phyloP scores from a whole-genome alignment of 2,329 filamentous ascomycete genomes.

The Celoporthe dispersa region DNA sequence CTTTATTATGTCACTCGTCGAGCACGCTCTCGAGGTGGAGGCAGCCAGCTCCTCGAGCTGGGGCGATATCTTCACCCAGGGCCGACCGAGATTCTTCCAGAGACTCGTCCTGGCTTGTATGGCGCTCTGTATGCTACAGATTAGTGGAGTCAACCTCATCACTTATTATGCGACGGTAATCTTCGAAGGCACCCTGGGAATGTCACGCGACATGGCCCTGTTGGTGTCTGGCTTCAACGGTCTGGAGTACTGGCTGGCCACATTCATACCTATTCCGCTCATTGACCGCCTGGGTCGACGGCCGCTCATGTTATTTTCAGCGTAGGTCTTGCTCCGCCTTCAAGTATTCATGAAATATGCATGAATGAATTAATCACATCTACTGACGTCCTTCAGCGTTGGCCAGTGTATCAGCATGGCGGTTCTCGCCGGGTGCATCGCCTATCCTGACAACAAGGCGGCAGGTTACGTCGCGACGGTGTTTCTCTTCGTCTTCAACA shows the following conservation, averaged over 20 bases:
- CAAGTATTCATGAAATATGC: too few relatives aligned
- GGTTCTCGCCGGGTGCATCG: slow-evolving; percentile 33
- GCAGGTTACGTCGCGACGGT: slow-evolving; percentile 35
- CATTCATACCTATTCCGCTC: slow-evolving; percentile 64
- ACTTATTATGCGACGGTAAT: slow-evolving; percentile 36
- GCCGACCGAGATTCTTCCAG: slow-evolving; percentile 4
- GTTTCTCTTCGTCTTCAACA: slow-evolving; percentile 36
- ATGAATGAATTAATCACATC: background rate
- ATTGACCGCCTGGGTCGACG: slow-evolving; percentile 64
- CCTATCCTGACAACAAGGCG: slow-evolving; percentile 33
- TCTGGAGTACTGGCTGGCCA: slow-evolving; percentile 56
- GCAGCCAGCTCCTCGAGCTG: background rate
- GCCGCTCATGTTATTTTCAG: slow-evolving; percentile 35
- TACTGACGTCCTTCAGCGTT: slow-evolving; percentile 14
- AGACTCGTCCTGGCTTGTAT: slow-evolving; percentile 34
- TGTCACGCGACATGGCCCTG: slow-evolving; percentile 58
- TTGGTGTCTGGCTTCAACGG: slow-evolving; percentile 60
- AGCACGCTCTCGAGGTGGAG: slow-evolving; percentile 9
- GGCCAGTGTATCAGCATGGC: slow-evolving; percentile 35
- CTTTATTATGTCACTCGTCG: slow-evolving; percentile 36
- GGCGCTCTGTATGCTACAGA: slow-evolving; percentile 21
- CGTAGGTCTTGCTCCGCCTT: slow-evolving; percentile 4
- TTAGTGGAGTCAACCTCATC: slow-evolving; percentile 36
- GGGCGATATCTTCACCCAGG: slow-evolving; percentile 13
- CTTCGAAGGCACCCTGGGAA: slow-evolving; percentile 46